A percentile compares a stretch with the other conserved stretches of the same genome.
These are phyloP conservation scores for Parachlorella kessleri DNA, from an alignment of 139 green algal species.

Conservation along the genomic window DNA sequence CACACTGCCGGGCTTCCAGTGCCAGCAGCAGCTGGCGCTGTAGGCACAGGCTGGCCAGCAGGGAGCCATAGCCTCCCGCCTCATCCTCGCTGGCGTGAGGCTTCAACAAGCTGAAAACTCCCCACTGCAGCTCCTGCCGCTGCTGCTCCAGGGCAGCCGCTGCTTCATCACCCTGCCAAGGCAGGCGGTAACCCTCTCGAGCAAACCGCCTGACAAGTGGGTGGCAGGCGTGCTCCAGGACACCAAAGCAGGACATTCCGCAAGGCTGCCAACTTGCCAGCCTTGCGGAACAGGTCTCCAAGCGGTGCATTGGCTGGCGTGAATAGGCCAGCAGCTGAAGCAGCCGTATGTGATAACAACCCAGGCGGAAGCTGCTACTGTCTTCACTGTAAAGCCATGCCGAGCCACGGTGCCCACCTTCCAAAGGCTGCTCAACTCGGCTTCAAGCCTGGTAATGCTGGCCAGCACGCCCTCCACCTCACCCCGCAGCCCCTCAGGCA, in stretches of 20 bases:
- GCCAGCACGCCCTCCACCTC: slow-evolving; percentile 17
- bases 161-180: neutral
- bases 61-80: slow-evolving; percentile 20
- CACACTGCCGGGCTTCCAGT: neutral
- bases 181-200: too few relatives aligned
- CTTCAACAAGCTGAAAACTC: slow-evolving; percentile 3
- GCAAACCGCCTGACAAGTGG: too few relatives aligned
- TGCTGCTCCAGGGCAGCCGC: neutral
- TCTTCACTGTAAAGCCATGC: too few relatives aligned
- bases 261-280: too few relatives aligned
- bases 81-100: slow-evolving; percentile 3
- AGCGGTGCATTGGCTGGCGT: neutral
- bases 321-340: too few relatives aligned
- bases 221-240: too few relatives aligned
- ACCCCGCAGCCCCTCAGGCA: neutral
- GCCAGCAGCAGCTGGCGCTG: slow-evolving; percentile 30
- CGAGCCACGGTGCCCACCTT: neutral
- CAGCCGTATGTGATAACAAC: neutral
- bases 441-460: neutral
- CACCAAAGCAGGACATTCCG: too few relatives aligned
- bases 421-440: neutral
- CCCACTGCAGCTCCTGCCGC: slow-evolving; percentile 24
- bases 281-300: too few relatives aligned
- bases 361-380: too few relatives aligned
- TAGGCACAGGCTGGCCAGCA: slow-evolving; percentile 33